Conservation (phyloP, 805 yeast species). For the Zygosaccharomyces lentus region DNA sequence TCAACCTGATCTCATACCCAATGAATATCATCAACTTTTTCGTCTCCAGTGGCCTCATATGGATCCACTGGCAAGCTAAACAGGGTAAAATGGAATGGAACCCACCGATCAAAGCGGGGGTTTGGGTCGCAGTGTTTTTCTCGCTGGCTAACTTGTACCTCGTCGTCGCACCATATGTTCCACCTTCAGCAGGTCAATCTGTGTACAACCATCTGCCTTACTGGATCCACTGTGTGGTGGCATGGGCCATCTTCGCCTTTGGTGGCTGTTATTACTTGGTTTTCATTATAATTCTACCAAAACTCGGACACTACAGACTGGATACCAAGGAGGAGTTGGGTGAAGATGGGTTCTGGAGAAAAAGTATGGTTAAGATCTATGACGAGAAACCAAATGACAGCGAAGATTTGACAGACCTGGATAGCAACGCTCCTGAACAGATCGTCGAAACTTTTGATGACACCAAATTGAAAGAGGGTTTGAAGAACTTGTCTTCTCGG, state of each 20-base stretch:
- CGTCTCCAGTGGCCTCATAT: slow-evolving; percentile 56
- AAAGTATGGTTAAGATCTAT: slow-evolving; percentile 40
- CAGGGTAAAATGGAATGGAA: slow-evolving; percentile 57
- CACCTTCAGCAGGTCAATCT: slow-evolving; percentile 61
- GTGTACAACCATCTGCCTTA: slow-evolving; percentile 72
- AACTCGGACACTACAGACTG: slow-evolving; percentile 48
- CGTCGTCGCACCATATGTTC: slow-evolving; percentile 73
- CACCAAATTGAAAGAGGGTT: background rate
- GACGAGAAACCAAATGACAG: slow-evolving; percentile 9
- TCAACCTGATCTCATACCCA: slow-evolving; percentile 78
- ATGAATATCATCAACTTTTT: slow-evolving; percentile 67
- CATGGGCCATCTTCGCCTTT: slow-evolving; percentile 66
- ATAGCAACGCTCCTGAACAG: background rate
- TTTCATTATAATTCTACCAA: slow-evolving; percentile 59
- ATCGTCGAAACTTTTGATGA: background rate
- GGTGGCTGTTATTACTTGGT: slow-evolving; percentile 65
- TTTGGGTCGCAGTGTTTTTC: slow-evolving; percentile 62
- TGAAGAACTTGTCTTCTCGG: background rate
- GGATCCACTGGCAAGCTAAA: slow-evolving; percentile 48
- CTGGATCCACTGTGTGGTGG: slow-evolving; percentile 76
- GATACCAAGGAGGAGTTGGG: slow-evolving; percentile 53
- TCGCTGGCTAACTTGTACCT: slow-evolving; percentile 61
- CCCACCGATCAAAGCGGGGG: slow-evolving; percentile 65
- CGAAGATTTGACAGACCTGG: background rate
- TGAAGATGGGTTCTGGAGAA: slow-evolving; percentile 71